phyloP scores from a whole-genome alignment of 2,329 filamentous ascomycete genomes.

The Aspergillus carbonarius region DNA sequence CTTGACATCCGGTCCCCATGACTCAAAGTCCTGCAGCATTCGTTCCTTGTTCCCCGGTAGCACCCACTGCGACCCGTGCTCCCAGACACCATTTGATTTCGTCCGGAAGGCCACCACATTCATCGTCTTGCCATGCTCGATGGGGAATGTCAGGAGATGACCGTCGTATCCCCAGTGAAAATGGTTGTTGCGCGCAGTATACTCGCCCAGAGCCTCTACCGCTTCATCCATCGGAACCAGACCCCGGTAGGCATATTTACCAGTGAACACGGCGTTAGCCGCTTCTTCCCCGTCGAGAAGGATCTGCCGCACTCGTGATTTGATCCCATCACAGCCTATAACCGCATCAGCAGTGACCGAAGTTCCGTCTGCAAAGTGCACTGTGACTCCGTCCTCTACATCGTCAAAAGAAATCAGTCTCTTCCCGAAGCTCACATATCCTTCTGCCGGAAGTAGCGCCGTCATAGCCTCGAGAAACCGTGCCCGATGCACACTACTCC shows the following conservation, averaged over 20 bases:
- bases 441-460: neutral
- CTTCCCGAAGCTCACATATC: neutral
- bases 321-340: constrained; percentile 6
- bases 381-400: neutral
- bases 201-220: neutral
- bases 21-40: constrained; percentile 1
- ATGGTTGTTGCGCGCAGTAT: constrained; percentile 1
- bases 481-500: constrained; percentile 7
- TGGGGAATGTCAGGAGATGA: neutral
- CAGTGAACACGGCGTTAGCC: neutral
- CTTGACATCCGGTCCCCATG: constrained; percentile 1
- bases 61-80: neutral
- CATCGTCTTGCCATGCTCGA: constrained; percentile 1
- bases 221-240: constrained; percentile 48
- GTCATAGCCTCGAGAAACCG: constrained; percentile 2
- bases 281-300: neutral
- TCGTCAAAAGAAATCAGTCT: neutral
- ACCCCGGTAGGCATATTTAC: constrained; percentile 42
- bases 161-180: neutral
- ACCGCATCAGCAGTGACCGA: neutral
- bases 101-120: constrained; percentile 4
- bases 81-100: neutral
- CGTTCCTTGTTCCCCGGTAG: neutral
- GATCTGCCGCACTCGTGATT: constrained; percentile 1
- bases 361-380: constrained; percentile 4